Evolutionary conservation across 2,329 filamentous ascomycete genomes (phyloP), one percentile per base, ranked within the genome.

Genomic region (Diaporthe citriasiana): DNA sequence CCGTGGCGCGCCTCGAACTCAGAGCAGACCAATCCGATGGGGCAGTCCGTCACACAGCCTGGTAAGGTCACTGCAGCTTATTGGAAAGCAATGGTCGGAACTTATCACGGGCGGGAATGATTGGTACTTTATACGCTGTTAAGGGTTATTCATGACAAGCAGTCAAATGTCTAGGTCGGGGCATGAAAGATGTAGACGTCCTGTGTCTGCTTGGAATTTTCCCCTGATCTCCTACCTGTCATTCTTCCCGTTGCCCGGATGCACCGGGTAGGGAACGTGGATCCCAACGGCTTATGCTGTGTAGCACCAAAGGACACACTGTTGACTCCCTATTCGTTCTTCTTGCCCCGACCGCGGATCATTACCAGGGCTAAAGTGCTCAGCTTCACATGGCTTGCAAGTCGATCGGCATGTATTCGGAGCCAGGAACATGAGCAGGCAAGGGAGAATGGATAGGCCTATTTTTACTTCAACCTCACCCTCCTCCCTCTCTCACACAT

Each of bases 231-330:
- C 3, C 35, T 27, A 30, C 57, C 25, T 45, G 57, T 60, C 38
- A 60, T 42, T 19, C 17, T 15, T 42, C 8, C 45, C 38, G 38
- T 12, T 45, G 38, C 35, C 15, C 57, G 57, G 17, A 40, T 40
- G 57, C 5, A 60, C n/a, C 38, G 57, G n/a, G 15, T 12, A 42
- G n/a, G 17, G 38, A 19, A 60, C 27, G 38, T 27, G 38, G 12
- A 17, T 19, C 17, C 57, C 57, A 27, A 13, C 13, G 35, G 10
- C 35, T 22, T 13, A 45, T 59, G 30, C 33, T 40, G 56, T 59
- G 56, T 59, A 59, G 35, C 56, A 25, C 56, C 56, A 59, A 59
- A 59, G 57, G 57, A 60, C 57, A 30, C 57, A 30, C 57, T 10
- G 38, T 13, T 9, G 25, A 10, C 35, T 22, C 38, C 17, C 19